Conservation (phyloP, 108 stramenopile species). For the Fragilaria radians region DNA sequence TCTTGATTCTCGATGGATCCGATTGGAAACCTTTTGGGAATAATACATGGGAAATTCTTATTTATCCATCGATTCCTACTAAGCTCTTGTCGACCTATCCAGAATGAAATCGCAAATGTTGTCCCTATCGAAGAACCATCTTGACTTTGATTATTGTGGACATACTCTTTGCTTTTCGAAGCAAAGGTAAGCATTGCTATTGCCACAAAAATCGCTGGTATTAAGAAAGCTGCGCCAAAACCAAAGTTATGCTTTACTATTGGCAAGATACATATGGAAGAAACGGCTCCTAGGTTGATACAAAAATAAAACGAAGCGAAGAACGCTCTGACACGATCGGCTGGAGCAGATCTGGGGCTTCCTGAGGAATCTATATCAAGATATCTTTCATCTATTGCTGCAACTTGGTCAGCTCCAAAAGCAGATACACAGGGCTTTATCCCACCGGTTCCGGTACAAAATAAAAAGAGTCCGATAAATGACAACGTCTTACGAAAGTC, state of each 20-base stretch:
- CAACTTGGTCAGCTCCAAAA: slow-evolving; percentile 67
- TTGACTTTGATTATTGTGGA: slow-evolving; percentile 7
- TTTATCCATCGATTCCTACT: background rate
- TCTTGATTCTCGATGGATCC: slow-evolving; percentile 1
- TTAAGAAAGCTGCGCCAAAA: slow-evolving; percentile 45
- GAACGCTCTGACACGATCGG: slow-evolving; percentile 35
- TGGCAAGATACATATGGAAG: slow-evolving; percentile 40
- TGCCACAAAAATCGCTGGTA: slow-evolving; percentile 42
- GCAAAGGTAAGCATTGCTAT: slow-evolving; percentile 35
- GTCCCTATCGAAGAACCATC: slow-evolving; percentile 1
- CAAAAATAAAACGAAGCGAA: slow-evolving; percentile 61
- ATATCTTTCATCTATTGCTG: background rate
- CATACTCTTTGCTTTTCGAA: slow-evolving; percentile 23
- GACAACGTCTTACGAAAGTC: slow-evolving; percentile 7
- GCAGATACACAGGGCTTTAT: slow-evolving; percentile 72
- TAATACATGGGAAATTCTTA: background rate
- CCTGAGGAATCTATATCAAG: slow-evolving; percentile 1
- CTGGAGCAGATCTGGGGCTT: background rate
- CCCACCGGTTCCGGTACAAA: slow-evolving; percentile 65
- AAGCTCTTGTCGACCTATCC: background rate
- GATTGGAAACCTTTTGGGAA: background rate
- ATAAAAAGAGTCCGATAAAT: slow-evolving; percentile 38
- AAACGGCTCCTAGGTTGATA: slow-evolving; percentile 57
- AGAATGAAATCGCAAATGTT: slow-evolving; percentile 7
- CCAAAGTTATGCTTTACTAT: slow-evolving; percentile 29